Evolutionary conservation across 768 basidiomycete species (phyloP).

Genomic region (Boletus rufocinnamomeus): DNA sequence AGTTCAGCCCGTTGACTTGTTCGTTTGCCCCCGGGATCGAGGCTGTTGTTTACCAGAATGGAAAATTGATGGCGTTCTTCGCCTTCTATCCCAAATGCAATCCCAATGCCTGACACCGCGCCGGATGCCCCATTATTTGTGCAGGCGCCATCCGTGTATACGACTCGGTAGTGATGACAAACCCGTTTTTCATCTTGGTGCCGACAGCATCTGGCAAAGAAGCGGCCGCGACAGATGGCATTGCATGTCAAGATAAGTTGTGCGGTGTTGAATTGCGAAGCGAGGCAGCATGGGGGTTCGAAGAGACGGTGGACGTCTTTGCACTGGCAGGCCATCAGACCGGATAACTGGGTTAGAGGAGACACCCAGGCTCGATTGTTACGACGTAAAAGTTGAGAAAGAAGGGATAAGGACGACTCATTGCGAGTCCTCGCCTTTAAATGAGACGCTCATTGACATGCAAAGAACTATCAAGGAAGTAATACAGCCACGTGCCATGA

Average conservation of each 20-base stretch:
- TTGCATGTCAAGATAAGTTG: background rate
- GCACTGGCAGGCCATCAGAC: background rate
- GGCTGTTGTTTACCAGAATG: constrained; percentile 24
- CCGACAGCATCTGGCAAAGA: background rate
- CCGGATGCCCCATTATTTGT: constrained; percentile 27
- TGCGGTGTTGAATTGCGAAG: background rate
- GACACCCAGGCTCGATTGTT: background rate
- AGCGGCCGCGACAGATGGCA: background rate
- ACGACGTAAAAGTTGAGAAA: background rate
- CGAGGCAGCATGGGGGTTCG: background rate
- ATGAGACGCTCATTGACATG: background rate
- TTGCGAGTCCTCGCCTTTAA: background rate
- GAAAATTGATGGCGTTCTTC: constrained; percentile 9
- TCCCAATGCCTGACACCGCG: constrained; percentile 18
- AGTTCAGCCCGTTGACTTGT: constrained; percentile 38
- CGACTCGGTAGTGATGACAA: constrained; percentile 29
- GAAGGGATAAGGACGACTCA: background rate
- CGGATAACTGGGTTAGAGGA: background rate
- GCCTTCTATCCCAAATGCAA: constrained; percentile 1
- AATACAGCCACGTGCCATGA: background rate
- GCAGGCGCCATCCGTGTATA: constrained; percentile 39
- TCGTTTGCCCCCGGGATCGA: constrained; percentile 21
- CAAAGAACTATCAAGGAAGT: background rate
- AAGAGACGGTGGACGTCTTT: background rate
- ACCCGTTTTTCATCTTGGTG: background rate